These are phyloP conservation scores for Pyrus communis DNA, from an alignment of 306 rosid species.

Conservation along the genomic window DNA sequence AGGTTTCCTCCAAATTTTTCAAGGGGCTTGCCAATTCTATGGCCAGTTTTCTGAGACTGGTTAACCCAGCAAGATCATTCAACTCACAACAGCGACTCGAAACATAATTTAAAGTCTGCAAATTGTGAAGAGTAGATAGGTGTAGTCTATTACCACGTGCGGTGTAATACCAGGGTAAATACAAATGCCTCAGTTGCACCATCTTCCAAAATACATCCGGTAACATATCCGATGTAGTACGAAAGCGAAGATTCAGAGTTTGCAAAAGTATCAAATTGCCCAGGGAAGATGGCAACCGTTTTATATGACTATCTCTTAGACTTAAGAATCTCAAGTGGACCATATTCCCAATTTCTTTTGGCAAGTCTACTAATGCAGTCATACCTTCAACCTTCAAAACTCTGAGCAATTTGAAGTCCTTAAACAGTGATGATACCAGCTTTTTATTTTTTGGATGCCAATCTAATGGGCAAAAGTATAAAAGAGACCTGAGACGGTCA, in stretches of 20 bases:
- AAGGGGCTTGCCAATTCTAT: not conserved
- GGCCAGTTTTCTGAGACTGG: constrained; percentile 31
- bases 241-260: constrained; percentile 24
- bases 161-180: constrained; percentile 15
- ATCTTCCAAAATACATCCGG: constrained; percentile 26
- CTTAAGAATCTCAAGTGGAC: constrained; percentile 39
- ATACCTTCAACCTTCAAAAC: constrained; percentile 30
- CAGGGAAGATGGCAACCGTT: constrained; percentile 21
- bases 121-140: constrained; percentile 18
- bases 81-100: constrained; percentile 29
- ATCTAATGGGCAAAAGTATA: too few species aligned
- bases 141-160: not conserved
- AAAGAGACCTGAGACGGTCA: too few species aligned
- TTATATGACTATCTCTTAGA: constrained; percentile 14
- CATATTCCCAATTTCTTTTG: constrained; percentile 33
- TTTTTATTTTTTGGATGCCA: not conserved
- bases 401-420: constrained; percentile 26
- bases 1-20: not conserved
- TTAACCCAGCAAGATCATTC: constrained; percentile 22
- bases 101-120: constrained; percentile 32
- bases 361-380: not conserved
- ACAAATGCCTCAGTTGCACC: constrained; percentile 37
- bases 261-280: constrained; percentile 40
- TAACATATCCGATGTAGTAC: constrained; percentile 19
- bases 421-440: not conserved